Evolutionary conservation across 352 stramenopile species (phyloP).

Genomic region (Globisporangium echinulatum): DNA sequence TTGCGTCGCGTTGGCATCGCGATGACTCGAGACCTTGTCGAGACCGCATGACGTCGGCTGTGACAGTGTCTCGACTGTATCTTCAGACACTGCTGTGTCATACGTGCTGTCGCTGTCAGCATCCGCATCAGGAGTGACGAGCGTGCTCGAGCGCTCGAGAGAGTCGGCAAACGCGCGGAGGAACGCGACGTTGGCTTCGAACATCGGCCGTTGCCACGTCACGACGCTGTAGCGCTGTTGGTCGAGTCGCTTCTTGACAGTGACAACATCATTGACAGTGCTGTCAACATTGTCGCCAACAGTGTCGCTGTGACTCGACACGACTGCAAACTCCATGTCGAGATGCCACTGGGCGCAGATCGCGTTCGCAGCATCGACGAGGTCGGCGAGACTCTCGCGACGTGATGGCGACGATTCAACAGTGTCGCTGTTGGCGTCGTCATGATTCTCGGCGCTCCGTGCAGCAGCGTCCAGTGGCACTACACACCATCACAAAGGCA

Average conservation of each 20-base stretch:
- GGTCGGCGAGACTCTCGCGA: conserved; percentile 4
- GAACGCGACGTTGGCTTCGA: conserved; percentile 40
- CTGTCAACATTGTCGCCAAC: background rate
- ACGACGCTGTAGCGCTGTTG: conserved; percentile 32
- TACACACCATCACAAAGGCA: background rate
- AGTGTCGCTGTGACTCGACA: background rate
- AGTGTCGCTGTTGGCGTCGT: background rate
- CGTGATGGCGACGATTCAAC: background rate
- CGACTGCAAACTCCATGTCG: conserved; percentile 38
- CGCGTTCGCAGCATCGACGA: conserved; percentile 52
- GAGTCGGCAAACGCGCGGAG: conserved; percentile 42
- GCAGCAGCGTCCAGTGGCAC: conserved; percentile 2
- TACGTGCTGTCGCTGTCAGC: background rate
- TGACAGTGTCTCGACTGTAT: background rate
- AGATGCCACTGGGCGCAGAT: conserved; percentile 53
- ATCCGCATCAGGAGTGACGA: conserved; percentile 6
- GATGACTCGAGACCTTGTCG: conserved; percentile 14
- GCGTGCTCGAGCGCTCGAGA: conserved; percentile 14
- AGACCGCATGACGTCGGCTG: background rate
- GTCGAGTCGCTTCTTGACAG: conserved; percentile 47
- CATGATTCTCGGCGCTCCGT: too few relatives aligned
- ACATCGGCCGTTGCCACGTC: conserved; percentile 31
- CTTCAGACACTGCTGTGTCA: background rate
- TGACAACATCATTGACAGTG: conserved; percentile 10
- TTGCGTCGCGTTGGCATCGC: conserved; percentile 14